Conservation (phyloP, 306 rosid genomes). For the Oemleria cerasiformis region DNA sequence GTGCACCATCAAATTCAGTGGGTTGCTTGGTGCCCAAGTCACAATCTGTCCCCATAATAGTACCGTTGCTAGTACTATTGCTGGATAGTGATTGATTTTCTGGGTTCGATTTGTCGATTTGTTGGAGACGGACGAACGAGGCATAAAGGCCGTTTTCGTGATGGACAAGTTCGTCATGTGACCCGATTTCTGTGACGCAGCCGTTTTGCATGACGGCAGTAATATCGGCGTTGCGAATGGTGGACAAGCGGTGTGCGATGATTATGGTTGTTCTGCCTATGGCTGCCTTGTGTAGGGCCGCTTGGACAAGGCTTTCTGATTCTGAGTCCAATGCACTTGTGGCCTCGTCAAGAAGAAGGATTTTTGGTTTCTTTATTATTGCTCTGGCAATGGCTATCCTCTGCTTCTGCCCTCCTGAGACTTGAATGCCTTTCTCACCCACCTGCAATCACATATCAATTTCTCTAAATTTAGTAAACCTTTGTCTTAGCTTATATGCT, state of each 20-base stretch:
- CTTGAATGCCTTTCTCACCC: conserved; percentile 54
- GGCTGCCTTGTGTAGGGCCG: conserved; percentile 44
- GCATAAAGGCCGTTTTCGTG: conserved; percentile 25
- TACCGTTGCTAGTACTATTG: not conserved
- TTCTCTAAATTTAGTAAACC: too few species aligned
- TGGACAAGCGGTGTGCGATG: conserved; percentile 60
- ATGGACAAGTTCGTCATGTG: conserved; percentile 33
- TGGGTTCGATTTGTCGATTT: not conserved
- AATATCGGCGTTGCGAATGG: conserved; percentile 44
- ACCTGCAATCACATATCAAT: conserved; percentile 32
- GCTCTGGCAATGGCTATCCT: conserved; percentile 68
- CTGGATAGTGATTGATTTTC: not conserved
- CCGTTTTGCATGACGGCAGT: conserved; percentile 42
- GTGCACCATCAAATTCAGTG: not conserved
- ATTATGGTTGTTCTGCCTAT: conserved; percentile 50
- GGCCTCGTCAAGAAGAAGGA: conserved; percentile 64
- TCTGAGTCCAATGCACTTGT: conserved; percentile 63
- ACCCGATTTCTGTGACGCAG: conserved; percentile 26
- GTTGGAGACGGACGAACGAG: conserved; percentile 33
- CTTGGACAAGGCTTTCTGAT: conserved; percentile 55
- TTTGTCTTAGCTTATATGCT: too few species aligned
- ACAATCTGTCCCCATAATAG: not conserved
- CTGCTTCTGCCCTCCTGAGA: conserved; percentile 71
- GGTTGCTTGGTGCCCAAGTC: not conserved
- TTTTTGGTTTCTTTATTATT: conserved; percentile 42